Evolutionary conservation across 2,329 filamentous ascomycete species (phyloP).

Genomic region (Ophiocordyceps camponoti-floridani): DNA sequence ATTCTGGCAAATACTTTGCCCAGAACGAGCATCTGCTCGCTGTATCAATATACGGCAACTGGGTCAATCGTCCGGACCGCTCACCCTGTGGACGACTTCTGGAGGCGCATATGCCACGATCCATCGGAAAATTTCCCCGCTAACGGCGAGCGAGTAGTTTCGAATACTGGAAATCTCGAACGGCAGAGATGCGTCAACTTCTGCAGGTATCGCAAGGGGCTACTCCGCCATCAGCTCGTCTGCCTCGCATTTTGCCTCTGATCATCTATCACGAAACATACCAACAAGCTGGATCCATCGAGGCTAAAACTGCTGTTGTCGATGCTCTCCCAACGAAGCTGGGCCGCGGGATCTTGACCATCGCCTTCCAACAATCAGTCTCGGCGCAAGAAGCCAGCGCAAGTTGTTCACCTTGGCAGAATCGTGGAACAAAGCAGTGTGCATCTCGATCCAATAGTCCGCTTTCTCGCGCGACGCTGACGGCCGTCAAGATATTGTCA

Average conservation of each 20-base stretch:
- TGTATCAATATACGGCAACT: neutral
- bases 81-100: conserved; percentile 53
- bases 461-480: conserved; percentile 87
- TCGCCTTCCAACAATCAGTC: conserved; percentile 31
- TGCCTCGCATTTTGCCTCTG: neutral
- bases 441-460: conserved; percentile 61
- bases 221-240: conserved; percentile 13
- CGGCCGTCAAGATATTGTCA: conserved; percentile 92
- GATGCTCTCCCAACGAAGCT: conserved; percentile 83
- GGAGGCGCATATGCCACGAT: conserved; percentile 77
- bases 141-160: conserved; percentile 80
- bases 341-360: conserved; percentile 52
- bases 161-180: conserved; percentile 66
- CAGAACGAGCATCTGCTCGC: conserved; percentile 59
- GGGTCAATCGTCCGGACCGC: conserved; percentile 8
- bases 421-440: conserved; percentile 86
- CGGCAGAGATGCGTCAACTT: conserved; percentile 66
- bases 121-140: conserved; percentile 92
- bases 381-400: neutral
- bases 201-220: conserved; percentile 52
- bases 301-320: conserved; percentile 65
- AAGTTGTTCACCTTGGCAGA: conserved; percentile 44
- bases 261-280: conserved; percentile 14
- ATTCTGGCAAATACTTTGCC: conserved; percentile 94
- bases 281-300: conserved; percentile 59